Evolutionary conservation across 495 filamentous ascomycete genomes (phyloP).

Genomic region (Xylaria castorea): DNA sequence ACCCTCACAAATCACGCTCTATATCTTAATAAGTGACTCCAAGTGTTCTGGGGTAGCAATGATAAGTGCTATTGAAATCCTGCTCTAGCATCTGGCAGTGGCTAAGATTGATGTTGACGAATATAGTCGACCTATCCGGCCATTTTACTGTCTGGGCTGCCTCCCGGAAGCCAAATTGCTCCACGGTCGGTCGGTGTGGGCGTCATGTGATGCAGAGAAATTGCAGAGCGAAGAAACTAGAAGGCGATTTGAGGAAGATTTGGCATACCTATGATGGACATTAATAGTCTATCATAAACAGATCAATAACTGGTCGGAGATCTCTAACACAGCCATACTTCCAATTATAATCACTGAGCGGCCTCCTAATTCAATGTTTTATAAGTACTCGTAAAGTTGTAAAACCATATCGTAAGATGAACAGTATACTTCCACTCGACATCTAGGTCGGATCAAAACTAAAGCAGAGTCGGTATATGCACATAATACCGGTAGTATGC

Average conservation of each 20-base stretch:
- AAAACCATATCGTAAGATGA: not conserved
- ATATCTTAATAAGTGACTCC: too few species aligned
- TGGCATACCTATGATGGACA: slow-evolving; percentile 37
- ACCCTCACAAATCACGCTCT: too few species aligned
- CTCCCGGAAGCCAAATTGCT: slow-evolving; percentile 56
- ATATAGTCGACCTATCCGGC: slow-evolving; percentile 50
- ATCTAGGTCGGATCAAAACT: not conserved
- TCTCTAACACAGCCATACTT: not conserved
- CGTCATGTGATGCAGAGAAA: slow-evolving; percentile 62
- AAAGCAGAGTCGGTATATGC: not conserved
- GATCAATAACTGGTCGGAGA: not conserved
- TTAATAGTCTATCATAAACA: slow-evolving; percentile 35
- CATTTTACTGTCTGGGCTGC: slow-evolving; percentile 59
- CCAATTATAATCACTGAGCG: not conserved
- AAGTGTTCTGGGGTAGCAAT: too few species aligned
- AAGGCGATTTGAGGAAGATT: slow-evolving; percentile 43
- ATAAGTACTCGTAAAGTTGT: not conserved
- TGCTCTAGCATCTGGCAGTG: not conserved
- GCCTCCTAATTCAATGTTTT: not conserved
- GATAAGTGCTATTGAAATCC: slow-evolving; percentile 31
- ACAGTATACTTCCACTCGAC: not conserved
- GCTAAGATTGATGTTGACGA: not conserved
- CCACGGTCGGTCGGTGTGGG: slow-evolving; percentile 56
- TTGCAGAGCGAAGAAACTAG: slow-evolving; percentile 41
- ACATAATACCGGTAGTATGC: not conserved